Evolutionary conservation across 768 basidiomycete genomes (phyloP).

Genomic region (Mycena vulgaris): DNA sequence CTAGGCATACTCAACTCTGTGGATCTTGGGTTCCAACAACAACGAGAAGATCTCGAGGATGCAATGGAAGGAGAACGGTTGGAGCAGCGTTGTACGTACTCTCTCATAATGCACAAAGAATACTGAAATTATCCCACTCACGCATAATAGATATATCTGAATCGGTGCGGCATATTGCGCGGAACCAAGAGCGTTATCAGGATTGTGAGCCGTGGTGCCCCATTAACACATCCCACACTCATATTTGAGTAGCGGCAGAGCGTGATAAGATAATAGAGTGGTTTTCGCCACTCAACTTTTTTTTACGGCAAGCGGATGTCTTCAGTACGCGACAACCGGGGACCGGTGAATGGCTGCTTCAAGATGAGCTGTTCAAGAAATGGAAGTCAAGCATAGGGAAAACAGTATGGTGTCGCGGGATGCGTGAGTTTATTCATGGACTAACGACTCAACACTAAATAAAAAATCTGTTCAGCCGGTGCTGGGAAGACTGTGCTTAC

Average conservation of each 20-base stretch:
- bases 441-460: not conserved
- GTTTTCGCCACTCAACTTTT: constrained; percentile 8
- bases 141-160: not conserved
- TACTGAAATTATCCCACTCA: too few relatives aligned
- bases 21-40: too few relatives aligned
- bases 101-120: too few relatives aligned
- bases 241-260: not conserved
- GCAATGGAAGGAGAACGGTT: too few relatives aligned
- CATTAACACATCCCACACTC: too few relatives aligned
- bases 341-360: constrained; percentile 10
- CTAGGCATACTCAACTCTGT: too few relatives aligned
- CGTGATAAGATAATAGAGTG: constrained; percentile 5
- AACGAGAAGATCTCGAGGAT: too few relatives aligned
- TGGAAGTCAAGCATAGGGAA: not conserved
- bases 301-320: constrained; percentile 12
- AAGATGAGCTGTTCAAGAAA: not conserved
- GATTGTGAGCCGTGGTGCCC: too few relatives aligned
- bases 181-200: not conserved
- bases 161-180: not conserved
- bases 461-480: not conserved
- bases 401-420: constrained; percentile 6
- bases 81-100: too few relatives aligned
- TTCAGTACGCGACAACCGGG: not conserved
- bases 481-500: constrained; percentile 24
- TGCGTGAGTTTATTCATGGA: not conserved